Evolutionary conservation across 352 stramenopile genomes (phyloP).

Genomic region (Phytophthora constricta): DNA sequence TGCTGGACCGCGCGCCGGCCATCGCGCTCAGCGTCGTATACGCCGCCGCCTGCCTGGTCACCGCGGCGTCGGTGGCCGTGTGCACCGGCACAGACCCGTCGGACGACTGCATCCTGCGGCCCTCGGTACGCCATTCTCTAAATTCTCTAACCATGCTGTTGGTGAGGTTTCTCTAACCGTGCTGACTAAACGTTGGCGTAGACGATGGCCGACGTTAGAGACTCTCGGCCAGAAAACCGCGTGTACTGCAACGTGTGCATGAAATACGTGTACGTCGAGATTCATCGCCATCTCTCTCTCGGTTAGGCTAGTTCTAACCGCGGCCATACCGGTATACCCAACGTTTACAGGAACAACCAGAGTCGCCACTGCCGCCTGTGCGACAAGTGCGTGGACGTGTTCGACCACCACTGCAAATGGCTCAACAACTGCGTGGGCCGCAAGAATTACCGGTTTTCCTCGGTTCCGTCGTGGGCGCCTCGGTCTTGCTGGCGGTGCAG

Average conservation of each 20-base stretch:
- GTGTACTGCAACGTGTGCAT: constrained; percentile 91
- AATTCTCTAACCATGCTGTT: constrained; percentile 5
- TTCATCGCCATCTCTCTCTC: not conserved
- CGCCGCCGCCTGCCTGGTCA: constrained; percentile 53
- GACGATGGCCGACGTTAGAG: constrained; percentile 39
- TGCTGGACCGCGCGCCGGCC: constrained; percentile 56
- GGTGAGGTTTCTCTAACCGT: not conserved
- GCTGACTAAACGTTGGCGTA: constrained; percentile 17
- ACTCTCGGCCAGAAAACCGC: constrained; percentile 48
- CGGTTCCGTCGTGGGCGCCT: constrained; percentile 69
- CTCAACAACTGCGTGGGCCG: constrained; percentile 96
- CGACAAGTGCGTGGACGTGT: constrained; percentile 96
- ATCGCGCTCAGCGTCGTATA: constrained; percentile 69
- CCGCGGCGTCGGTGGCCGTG: constrained; percentile 54
- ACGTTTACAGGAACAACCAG: constrained; percentile 76
- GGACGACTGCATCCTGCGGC: constrained; percentile 74
- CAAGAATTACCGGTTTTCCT: constrained; percentile 90
- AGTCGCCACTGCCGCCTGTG: constrained; percentile 95
- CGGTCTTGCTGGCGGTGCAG: constrained; percentile 71
- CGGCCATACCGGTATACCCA: not conserved
- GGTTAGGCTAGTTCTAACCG: constrained; percentile 1
- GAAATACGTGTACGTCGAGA: constrained; percentile 80
- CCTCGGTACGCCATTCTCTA: constrained; percentile 39
- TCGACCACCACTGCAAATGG: constrained; percentile 98
- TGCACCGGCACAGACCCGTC: constrained; percentile 83